Conservation (phyloP, 2,329 filamentous ascomycete genomes). For the Kalaharituber pfeilii region DNA sequence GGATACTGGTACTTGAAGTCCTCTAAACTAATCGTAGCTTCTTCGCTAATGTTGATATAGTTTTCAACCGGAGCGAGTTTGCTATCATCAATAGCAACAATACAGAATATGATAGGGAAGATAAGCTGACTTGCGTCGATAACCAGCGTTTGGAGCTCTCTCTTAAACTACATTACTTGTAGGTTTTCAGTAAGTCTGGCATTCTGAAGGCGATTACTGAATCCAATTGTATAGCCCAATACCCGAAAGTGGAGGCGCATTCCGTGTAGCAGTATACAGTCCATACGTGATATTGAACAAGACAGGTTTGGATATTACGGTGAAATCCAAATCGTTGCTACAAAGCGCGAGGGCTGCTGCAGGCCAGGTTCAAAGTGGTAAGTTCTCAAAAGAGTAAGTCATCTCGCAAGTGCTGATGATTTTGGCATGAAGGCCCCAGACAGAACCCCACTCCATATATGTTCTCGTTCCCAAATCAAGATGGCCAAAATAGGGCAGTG, state of each 20-base stretch:
- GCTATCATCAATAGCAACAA: slow-evolving; percentile 87
- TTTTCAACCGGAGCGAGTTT: slow-evolving; percentile 43
- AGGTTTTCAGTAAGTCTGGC: background rate
- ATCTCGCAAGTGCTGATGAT: background rate
- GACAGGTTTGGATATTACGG: slow-evolving; percentile 72
- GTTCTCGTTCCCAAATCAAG: slow-evolving; percentile 82
- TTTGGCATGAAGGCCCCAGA: slow-evolving; percentile 29
- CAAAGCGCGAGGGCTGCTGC: slow-evolving; percentile 66
- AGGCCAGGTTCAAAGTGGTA: slow-evolving; percentile 47
- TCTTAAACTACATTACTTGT: slow-evolving; percentile 70
- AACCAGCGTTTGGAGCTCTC: slow-evolving; percentile 61
- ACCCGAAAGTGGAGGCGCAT: slow-evolving; percentile 82
- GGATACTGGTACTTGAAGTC: slow-evolving; percentile 46
- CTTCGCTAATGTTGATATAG: background rate
- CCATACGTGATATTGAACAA: slow-evolving; percentile 93
- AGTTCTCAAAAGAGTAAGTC: background rate
- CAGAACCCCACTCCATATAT: slow-evolving; percentile 78
- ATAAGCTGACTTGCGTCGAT: slow-evolving; percentile 64
- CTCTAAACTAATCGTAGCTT: slow-evolving; percentile 40
- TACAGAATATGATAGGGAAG: slow-evolving; percentile 76
- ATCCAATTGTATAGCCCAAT: slow-evolving; percentile 38
- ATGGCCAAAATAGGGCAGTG: slow-evolving; percentile 76
- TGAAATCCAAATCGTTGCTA: slow-evolving; percentile 77
- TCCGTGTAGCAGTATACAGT: slow-evolving; percentile 87
- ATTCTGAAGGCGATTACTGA: slow-evolving; percentile 14